These are phyloP conservation scores for Periconia sp. DNA, from an alignment of 2,329 filamentous ascomycete species.

Conservation along the genomic window DNA sequence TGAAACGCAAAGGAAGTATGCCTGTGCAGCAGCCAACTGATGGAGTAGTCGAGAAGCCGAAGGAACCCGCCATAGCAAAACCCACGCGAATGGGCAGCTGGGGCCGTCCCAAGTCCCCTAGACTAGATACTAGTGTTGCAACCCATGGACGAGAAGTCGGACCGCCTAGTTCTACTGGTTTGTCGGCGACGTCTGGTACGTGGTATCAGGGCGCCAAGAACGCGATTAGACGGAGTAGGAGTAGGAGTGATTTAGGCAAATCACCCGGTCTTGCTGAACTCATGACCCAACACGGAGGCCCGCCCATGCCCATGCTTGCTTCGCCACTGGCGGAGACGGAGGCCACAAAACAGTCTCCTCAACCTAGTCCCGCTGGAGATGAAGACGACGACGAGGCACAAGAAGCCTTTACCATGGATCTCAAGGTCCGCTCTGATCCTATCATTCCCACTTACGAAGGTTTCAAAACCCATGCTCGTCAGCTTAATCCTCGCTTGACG, in stretches of 20 bases:
- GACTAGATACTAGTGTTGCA: constrained; percentile 46
- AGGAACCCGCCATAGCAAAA: constrained; percentile 39
- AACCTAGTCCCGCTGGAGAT: constrained; percentile 44
- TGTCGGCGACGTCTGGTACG: constrained; percentile 41
- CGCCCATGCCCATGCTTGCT: constrained; percentile 62
- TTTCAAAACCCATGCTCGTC: constrained; percentile 75
- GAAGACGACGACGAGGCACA: constrained; percentile 53
- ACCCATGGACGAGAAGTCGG: constrained; percentile 61
- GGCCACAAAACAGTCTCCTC: constrained; percentile 37
- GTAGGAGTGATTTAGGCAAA: constrained; percentile 63
- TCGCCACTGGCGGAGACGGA: constrained; percentile 51
- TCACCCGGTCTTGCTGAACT: constrained; percentile 58
- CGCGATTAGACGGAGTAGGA: constrained; percentile 59
- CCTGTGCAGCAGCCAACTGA: constrained; percentile 34
- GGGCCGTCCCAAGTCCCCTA: constrained; percentile 49
- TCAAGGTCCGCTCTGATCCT: constrained; percentile 66
- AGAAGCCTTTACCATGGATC: constrained; percentile 65
- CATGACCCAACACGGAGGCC: constrained; percentile 64
- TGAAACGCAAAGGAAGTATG: constrained; percentile 57
- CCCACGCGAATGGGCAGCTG: constrained; percentile 50
- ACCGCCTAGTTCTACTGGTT: constrained; percentile 52
- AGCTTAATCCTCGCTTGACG: constrained; percentile 75
- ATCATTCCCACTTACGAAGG: constrained; percentile 77
- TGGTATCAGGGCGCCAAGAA: constrained; percentile 47
- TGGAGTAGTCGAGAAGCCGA: constrained; percentile 29